A percentile compares a stretch with the other conserved stretches of the same genome.
phyloP scores from a whole-genome alignment of 2,329 filamentous ascomycete species.

The Podosphaera aphanis region DNA sequence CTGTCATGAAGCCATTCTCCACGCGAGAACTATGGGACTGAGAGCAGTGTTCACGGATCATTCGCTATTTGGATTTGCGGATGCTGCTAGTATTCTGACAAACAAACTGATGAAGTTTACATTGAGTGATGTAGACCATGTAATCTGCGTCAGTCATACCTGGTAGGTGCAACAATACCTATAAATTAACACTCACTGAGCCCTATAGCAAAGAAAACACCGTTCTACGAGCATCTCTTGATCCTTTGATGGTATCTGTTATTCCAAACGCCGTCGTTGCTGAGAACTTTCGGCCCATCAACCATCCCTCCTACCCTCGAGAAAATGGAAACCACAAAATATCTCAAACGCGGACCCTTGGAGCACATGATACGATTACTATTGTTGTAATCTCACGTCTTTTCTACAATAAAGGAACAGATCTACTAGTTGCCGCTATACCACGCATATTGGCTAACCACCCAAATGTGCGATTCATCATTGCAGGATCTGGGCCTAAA shows the following conservation, averaged over 20 bases:
- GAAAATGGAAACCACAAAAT: conserved; percentile 17
- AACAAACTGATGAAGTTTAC: conserved; percentile 96
- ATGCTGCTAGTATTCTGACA: conserved; percentile 82
- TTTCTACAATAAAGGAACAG: conserved; percentile 97
- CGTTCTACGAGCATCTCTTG: conserved; percentile 75
- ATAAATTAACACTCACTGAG: conserved; percentile 7
- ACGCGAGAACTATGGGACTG: conserved; percentile 87
- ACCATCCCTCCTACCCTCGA: conserved; percentile 23
- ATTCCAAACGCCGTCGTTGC: conserved; percentile 96
- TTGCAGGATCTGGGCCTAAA: conserved; percentile 86
- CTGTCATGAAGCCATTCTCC: conserved; percentile 83
- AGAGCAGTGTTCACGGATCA: conserved; percentile 95
- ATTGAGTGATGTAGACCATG: conserved; percentile 89
- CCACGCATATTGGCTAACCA: conserved; percentile 75
- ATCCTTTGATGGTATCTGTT: conserved; percentile 90
- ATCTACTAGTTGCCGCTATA: conserved; percentile 87
- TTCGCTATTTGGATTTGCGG: conserved; percentile 89
- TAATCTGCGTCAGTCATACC: conserved; percentile 94
- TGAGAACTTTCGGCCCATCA: conserved; percentile 70
- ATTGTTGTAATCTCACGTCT: conserved; percentile 93
- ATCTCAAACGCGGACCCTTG: conserved; percentile 39
- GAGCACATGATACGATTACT: conserved; percentile 69
- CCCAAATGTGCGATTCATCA: conserved; percentile 87
- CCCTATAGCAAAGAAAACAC: conserved; percentile 76
- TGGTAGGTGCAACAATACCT: conserved; percentile 33